Base-by-base conservation (phyloP, 768 basidiomycete genomes). In the Sutorius australiensis region DNA sequence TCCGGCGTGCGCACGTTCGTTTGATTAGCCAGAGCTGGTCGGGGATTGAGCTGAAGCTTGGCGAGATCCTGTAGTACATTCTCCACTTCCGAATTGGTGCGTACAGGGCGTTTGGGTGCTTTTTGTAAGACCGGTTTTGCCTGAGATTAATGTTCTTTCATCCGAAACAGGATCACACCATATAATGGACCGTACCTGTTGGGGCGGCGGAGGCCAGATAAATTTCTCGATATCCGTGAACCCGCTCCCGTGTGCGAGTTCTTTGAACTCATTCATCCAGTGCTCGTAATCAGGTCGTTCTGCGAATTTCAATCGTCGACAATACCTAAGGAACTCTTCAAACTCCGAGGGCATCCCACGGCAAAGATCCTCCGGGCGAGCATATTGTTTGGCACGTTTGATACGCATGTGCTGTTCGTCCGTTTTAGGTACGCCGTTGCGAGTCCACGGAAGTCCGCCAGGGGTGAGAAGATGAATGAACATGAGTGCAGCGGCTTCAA, bases 381-480 rank as follows among this genome's bases (percentile, higher is more conserved):
- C 81, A 33, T 64, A 67, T 39, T 74, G 74, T 65, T 91, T 91
- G 53, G 80, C 81, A n/a, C 75, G 76, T 49, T 83, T 89, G 14
- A 91, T 69, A 3, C 73, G 75, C 28, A 78, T 73, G 67, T 89
- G 87, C 10, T 81, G 81, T 16, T 73, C 75, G 19, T 83, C 79
- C 6, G 82, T 82, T 59, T 85, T 86, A 8, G 88, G 88, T 13
- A 90, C 79, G n/a, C 88, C 88, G 55, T 86, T 86, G 21, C 88
- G 79, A 37, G 87, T 90, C 88, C 88, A 91, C 16, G 80, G 70
- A 21, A 91, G 78, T 9, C 88, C 88, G 14, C 82, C 79, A 2
- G 88, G 87, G 6, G 84, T 91, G 40, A 91, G 75, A 24, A 91
- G 75, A 63, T 91, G 88, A 50, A 91, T 87, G 49, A 91, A 74